These are phyloP conservation scores for Xylaria curta DNA, from an alignment of 495 filamentous ascomycete species.

Conservation along the genomic window DNA sequence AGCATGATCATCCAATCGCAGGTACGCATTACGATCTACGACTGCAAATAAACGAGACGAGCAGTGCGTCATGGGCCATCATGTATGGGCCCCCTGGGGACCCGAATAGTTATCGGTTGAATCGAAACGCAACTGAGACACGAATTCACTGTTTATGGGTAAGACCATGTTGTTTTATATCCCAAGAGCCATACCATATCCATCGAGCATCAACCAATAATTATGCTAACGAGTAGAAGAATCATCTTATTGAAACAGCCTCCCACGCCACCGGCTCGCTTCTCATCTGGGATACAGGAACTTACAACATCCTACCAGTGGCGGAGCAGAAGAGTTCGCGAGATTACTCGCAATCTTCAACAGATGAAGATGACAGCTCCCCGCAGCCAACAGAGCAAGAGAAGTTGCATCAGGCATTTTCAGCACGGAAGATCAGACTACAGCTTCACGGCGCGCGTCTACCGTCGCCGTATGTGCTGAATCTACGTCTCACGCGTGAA, in stretches of 20 bases:
- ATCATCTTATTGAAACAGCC: conserved; percentile 71
- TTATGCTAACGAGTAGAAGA: conserved; percentile 47
- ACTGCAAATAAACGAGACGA: conserved; percentile 69
- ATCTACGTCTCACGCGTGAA: conserved; percentile 60
- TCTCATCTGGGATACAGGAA: conserved; percentile 75
- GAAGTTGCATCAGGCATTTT: conserved; percentile 62
- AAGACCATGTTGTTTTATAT: conserved; percentile 30
- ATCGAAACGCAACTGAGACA: conserved; percentile 71
- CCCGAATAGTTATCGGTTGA: conserved; percentile 62
- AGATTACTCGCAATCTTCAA: conserved; percentile 44
- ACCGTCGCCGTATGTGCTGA: conserved; percentile 62
- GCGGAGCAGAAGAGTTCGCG: conserved; percentile 27
- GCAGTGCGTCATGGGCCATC: conserved; percentile 67
- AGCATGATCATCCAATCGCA: conserved; percentile 72
- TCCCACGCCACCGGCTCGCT: conserved; percentile 65
- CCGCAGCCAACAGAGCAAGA: conserved; percentile 53
- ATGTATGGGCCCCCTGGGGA: conserved; percentile 73
- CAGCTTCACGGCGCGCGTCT: conserved; percentile 65
- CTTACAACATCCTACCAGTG: conserved; percentile 61
- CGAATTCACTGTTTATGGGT: conserved; percentile 72
- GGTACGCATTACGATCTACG: conserved; percentile 70
- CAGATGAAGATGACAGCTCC: conserved; percentile 51
- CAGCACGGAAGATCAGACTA: conserved; percentile 66
- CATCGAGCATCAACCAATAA: neutral
- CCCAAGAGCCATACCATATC: neutral